Base-by-base conservation (phyloP, 2,329 filamentous ascomycete species). In the Kalaharituber pfeilii region DNA sequence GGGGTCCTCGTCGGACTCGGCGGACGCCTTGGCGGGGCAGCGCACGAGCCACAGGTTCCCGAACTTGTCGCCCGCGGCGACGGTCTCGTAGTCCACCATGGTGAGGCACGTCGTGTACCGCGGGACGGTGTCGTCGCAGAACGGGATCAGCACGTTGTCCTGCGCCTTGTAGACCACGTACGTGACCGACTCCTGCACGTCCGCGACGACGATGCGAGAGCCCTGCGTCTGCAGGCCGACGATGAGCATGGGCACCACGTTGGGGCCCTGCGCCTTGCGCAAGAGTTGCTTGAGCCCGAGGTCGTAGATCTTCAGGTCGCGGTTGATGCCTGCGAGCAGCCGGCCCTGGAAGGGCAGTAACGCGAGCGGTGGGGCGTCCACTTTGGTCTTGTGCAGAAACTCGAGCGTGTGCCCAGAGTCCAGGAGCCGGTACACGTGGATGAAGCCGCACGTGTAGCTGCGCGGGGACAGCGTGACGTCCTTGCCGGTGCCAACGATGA, bases 81-180 rank as follows among this genome's bases (percentile, higher is more conserved):
- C 80, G 1, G 91, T 94, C 67, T 98, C 91, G 68, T 98, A 99
- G 69, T 99, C 91, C 1, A 96, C 81, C 86, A 98, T 94, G 2
- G 87, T 78, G 0, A 84, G 83, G 62, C 84, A 84, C 0, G 86
- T 94, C 1, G 86, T 94, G 85, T 88, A 96, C 28, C 91, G 80
- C 51, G 87, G 76, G 57, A 95, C 77, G 5, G 81, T 83, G 66
- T 99, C 91, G 66, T 98, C 91, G 18, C 78, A 85, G 64, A 98
- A 98, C 0, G 89, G 84, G 56, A 98, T 93, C 49, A 98, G 73
- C 63, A 83, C 84, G 69, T 96, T 96, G 61, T 87, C 84, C 61
- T 86, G 80, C 44, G 82, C 81, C 68, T 98, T 96, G 73, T 94
- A 96, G 24, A 93, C 88, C 11, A 93, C 84, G 62, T 85, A 96